These are phyloP conservation scores for Glebionis coronaria DNA, from an alignment of 129 eudicot genomes.

Conservation along the genomic window DNA sequence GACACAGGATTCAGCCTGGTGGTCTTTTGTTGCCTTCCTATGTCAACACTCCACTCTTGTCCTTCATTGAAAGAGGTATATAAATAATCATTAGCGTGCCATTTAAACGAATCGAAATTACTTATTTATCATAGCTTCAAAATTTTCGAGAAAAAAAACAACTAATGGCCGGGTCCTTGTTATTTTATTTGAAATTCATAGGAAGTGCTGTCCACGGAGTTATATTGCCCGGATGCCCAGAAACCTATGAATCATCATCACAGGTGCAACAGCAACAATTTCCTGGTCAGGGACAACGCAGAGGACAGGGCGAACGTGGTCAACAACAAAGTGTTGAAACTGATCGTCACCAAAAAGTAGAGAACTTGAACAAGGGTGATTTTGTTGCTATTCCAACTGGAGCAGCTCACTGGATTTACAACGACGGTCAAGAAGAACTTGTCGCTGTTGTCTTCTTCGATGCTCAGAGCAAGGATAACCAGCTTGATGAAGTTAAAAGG, in stretches of 20 bases:
- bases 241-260: slow-evolving; percentile 48
- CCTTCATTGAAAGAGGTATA: slow-evolving; percentile 49
- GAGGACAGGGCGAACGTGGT: neutral
- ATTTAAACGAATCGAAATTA: no score
- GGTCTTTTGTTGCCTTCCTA: slow-evolving; percentile 67
- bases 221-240: slow-evolving; percentile 59
- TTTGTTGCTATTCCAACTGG: slow-evolving; percentile 59
- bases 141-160: neutral
- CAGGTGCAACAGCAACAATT: slow-evolving; percentile 34
- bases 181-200: slow-evolving; percentile 10
- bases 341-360: slow-evolving; percentile 59
- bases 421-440: slow-evolving; percentile 49
- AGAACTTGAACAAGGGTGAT: slow-evolving; percentile 44
- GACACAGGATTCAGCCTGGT: slow-evolving; percentile 42
- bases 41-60: slow-evolving; percentile 47
- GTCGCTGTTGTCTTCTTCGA: slow-evolving; percentile 47
- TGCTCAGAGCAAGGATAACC: slow-evolving; percentile 49
- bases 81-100: neutral
- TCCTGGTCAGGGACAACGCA: slow-evolving; percentile 6
- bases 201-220: slow-evolving; percentile 51
- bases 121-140: neutral
- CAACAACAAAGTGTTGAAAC: slow-evolving; percentile 10
- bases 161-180: neutral
- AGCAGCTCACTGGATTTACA: slow-evolving; percentile 63
- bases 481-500: slow-evolving; percentile 51